phyloP scores from a whole-genome alignment of 805 yeast species.

The Metschnikowia cubensis region DNA sequence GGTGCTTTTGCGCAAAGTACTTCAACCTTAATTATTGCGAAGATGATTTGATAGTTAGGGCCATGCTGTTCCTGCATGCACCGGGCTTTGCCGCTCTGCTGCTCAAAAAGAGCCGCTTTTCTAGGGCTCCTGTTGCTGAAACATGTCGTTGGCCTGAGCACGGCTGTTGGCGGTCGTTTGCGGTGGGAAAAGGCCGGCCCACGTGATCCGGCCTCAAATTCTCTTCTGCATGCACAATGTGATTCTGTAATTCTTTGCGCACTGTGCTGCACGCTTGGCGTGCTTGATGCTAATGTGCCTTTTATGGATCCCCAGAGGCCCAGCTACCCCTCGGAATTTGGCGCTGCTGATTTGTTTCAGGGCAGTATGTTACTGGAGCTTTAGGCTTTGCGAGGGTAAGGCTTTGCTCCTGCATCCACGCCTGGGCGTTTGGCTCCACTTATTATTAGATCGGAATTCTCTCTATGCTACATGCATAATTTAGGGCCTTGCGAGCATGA shows the following conservation, averaged over 20 bases:
- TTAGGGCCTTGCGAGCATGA: background rate
- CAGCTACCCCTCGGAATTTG: background rate
- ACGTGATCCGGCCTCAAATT: background rate
- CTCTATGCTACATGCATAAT: background rate
- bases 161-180: background rate
- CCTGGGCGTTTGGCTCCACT: background rate
- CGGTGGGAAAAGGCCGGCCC: background rate
- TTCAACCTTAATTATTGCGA: background rate
- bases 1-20: background rate
- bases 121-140: background rate
- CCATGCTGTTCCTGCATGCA: background rate
- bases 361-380: background rate
- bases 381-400: too few species aligned
- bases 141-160: background rate
- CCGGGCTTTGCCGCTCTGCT: background rate
- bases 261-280: constrained; percentile 2
- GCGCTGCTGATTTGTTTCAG: background rate
- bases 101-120: background rate
- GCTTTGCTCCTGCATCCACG: background rate
- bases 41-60: background rate
- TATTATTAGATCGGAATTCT: background rate
- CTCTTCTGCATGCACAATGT: constrained; percentile 2
- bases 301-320: background rate
- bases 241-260: constrained; percentile 1
- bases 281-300: background rate